phyloP scores from a whole-genome alignment of 75 land plant species.

The Gnetum montanum region DNA sequence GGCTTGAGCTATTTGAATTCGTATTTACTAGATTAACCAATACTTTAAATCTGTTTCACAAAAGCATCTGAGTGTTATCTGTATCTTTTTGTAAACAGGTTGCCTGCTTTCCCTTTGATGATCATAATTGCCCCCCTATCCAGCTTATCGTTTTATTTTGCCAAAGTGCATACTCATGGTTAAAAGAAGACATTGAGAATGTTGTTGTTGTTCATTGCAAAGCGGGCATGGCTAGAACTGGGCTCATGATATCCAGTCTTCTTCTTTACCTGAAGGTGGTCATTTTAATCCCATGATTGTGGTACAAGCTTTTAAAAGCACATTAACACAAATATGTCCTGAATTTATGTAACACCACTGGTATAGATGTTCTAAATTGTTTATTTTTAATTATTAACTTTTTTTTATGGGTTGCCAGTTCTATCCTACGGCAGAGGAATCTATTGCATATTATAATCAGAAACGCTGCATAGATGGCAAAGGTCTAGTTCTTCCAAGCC shows the following conservation, averaged over 20 bases:
- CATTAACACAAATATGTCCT: no score
- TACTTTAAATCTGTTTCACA: no score
- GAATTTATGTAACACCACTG: no score
- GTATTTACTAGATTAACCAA: no score
- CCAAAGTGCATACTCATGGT: constrained; percentile 96
- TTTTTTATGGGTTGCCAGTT: constrained; percentile 60
- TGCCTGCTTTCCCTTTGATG: constrained; percentile 97
- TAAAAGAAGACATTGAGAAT: constrained; percentile 95
- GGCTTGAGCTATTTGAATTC: no score
- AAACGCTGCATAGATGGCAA: constrained; percentile 96
- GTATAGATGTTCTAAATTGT: no score
- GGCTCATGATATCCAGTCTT: constrained; percentile 95
- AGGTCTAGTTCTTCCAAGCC: constrained; percentile 95
- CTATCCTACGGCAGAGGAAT: constrained; percentile 96
- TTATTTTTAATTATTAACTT: background rate
- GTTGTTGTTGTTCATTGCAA: constrained; percentile 99
- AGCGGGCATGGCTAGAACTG: constrained; percentile 98
- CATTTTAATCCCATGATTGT: no score
- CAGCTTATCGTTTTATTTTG: constrained; percentile 87
- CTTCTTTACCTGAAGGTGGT: constrained; percentile 90
- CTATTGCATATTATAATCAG: constrained; percentile 88
- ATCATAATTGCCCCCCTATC: constrained; percentile 95
- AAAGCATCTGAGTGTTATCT: no score
- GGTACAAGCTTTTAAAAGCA: no score
- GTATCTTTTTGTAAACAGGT: constrained; percentile 48